These are phyloP conservation scores for Fistulifera pelliculosa DNA, from an alignment of 108 stramenopile species.

Conservation along the genomic window DNA sequence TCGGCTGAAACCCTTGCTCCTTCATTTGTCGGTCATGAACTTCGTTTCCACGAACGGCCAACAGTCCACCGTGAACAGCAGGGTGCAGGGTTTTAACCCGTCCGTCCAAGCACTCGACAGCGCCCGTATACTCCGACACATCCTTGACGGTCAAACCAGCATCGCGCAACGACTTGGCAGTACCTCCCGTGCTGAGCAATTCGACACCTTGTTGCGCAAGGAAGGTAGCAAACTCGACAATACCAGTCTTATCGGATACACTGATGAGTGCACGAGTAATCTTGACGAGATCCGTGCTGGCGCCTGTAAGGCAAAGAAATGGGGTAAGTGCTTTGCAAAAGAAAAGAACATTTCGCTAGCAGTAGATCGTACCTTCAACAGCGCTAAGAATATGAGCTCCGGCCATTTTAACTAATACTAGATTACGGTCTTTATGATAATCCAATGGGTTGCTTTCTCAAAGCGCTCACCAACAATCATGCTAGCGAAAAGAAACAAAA, in stretches of 20 bases:
- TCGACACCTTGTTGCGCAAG: constrained; percentile 80
- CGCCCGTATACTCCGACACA: constrained; percentile 89
- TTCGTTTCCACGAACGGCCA: constrained; percentile 91
- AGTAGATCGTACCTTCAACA: too few relatives aligned
- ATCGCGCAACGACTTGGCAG: constrained; percentile 78
- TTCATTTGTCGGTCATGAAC: constrained; percentile 84
- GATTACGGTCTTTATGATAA: too few relatives aligned
- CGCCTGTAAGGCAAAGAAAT: constrained; percentile 22
- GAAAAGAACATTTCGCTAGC: too few relatives aligned
- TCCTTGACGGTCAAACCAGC: constrained; percentile 83
- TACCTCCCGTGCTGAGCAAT: constrained; percentile 96
- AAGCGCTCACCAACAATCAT: too few relatives aligned
- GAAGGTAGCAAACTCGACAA: constrained; percentile 83
- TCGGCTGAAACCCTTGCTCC: constrained; percentile 83
- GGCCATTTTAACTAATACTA: too few relatives aligned
- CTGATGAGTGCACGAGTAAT: constrained; percentile 86
- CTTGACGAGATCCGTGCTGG: constrained; percentile 69
- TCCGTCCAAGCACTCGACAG: constrained; percentile 94
- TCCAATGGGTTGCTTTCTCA: too few relatives aligned
- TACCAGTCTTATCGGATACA: constrained; percentile 95
- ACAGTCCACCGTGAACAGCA: constrained; percentile 93
- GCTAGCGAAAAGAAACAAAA: too few relatives aligned
- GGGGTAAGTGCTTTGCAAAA: background rate
- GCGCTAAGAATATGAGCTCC: too few relatives aligned
- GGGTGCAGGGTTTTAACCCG: constrained; percentile 99